Percentiles rank a stretch among this genome's conserved stretches.
Evolutionary conservation across 2,329 filamentous ascomycete species (phyloP).

Genomic region (Thermomyces lanuginosus): DNA sequence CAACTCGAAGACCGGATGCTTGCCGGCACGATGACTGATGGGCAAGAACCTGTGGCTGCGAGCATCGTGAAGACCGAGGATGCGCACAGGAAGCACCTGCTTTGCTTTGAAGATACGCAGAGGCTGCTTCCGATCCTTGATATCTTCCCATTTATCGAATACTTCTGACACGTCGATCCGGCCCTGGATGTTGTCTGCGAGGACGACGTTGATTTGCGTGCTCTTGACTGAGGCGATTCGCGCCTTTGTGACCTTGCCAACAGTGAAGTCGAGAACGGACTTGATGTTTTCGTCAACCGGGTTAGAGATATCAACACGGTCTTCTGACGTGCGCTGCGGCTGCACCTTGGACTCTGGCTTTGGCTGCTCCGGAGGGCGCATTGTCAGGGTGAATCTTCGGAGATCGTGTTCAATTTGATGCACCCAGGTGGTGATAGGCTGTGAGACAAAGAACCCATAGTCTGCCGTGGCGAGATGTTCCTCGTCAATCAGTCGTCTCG

Average conservation of each 20-base stretch:
- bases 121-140: conserved; percentile 65
- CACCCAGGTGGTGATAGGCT: conserved; percentile 59
- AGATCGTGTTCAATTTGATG: conserved; percentile 54
- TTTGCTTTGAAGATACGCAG: conserved; percentile 57
- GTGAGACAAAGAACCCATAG: conserved; percentile 63
- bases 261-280: conserved; percentile 53
- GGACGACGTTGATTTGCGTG: conserved; percentile 79
- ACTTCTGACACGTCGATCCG: conserved; percentile 82
- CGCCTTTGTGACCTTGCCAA: conserved; percentile 60
- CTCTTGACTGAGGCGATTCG: conserved; percentile 70
- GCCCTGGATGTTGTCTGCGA: conserved; percentile 79
- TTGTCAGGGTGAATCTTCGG: conserved; percentile 51
- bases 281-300: conserved; percentile 49
- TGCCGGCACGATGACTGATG: conserved; percentile 67
- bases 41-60: conserved; percentile 82
- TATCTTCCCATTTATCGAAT: conserved; percentile 77
- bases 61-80: conserved; percentile 78
- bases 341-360: conserved; percentile 14
- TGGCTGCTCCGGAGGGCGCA: conserved; percentile 36
- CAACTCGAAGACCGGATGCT: conserved; percentile 67
- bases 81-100: conserved; percentile 54
- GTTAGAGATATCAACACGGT: too few relatives aligned
- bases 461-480: conserved; percentile 51
- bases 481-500: conserved; percentile 59
- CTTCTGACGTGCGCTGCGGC: conserved; percentile 21